Conservation (phyloP, 768 basidiomycete species). For the Lentinula aciculospora region DNA sequence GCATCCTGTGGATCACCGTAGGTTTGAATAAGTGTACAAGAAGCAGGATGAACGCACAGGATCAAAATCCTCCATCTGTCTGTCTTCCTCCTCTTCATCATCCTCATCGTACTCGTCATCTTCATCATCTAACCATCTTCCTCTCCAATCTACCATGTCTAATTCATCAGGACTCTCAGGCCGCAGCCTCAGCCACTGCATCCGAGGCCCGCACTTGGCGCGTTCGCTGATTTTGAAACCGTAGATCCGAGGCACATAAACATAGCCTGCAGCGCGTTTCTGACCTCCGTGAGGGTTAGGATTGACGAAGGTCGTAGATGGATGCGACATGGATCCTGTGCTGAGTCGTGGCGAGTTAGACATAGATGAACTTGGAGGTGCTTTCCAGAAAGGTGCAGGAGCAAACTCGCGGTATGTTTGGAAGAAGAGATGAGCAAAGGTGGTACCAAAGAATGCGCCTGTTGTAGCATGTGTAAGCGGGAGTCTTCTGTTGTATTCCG, state of each 20-base stretch:
- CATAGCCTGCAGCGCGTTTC: slow-evolving; percentile 78
- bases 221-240: slow-evolving; percentile 97
- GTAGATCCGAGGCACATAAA: slow-evolving; percentile 91
- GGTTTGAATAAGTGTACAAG: background rate
- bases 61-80: slow-evolving; percentile 85
- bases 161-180: slow-evolving; percentile 78
- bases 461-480: background rate
- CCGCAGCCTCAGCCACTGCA: slow-evolving; percentile 92
- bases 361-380: slow-evolving; percentile 50
- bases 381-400: slow-evolving; percentile 88
- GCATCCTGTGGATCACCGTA: slow-evolving; percentile 25
- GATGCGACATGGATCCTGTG: slow-evolving; percentile 39
- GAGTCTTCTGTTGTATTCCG: background rate
- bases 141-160: slow-evolving; percentile 86
- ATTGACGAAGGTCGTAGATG: slow-evolving; percentile 62
- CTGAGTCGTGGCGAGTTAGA: slow-evolving; percentile 50
- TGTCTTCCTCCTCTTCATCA: slow-evolving; percentile 49
- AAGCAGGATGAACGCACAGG: slow-evolving; percentile 40
- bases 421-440: slow-evolving; percentile 98
- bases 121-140: slow-evolving; percentile 75
- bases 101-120: slow-evolving; percentile 72
- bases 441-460: slow-evolving; percentile 99
- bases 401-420: slow-evolving; percentile 96
- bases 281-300: slow-evolving; percentile 89
- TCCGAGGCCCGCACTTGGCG: slow-evolving; percentile 91